These are phyloP conservation scores for Candida piceae DNA, from an alignment of 805 yeast genomes.

Conservation along the genomic window DNA sequence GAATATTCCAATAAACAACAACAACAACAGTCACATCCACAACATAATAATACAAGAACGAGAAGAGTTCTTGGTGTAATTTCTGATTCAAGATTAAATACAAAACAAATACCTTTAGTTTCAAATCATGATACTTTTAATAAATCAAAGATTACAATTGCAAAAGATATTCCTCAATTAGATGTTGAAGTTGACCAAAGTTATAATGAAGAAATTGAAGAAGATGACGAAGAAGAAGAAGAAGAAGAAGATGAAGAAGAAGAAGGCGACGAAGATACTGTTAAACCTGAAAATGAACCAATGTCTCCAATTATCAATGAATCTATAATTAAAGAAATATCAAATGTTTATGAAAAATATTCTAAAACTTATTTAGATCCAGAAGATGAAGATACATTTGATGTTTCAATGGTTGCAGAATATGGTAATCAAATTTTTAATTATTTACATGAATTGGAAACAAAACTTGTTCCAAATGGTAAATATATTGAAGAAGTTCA, in stretches of 20 bases:
- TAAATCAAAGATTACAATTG: background rate
- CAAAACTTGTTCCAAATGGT: slow-evolving; percentile 64
- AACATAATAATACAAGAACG: slow-evolving; percentile 3
- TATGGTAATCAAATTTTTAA: slow-evolving; percentile 84
- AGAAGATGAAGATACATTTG: slow-evolving; percentile 78
- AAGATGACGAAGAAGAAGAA: slow-evolving; percentile 6
- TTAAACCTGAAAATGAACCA: slow-evolving; percentile 34
- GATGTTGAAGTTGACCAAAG: slow-evolving; percentile 1
- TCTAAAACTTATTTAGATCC: slow-evolving; percentile 54
- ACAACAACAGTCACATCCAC: slow-evolving; percentile 1
- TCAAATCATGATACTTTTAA: background rate
- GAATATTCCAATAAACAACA: slow-evolving; percentile 2
- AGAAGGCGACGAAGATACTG: slow-evolving; percentile 8
- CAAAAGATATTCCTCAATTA: background rate
- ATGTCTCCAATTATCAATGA: slow-evolving; percentile 54
- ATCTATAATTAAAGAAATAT: slow-evolving; percentile 45
- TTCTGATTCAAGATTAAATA: slow-evolving; percentile 23
- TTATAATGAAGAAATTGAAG: slow-evolving; percentile 1
- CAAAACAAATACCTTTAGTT: slow-evolving; percentile 4
- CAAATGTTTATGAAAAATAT: slow-evolving; percentile 45
- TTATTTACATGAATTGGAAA: slow-evolving; percentile 68
- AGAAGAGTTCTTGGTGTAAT: slow-evolving; percentile 27
- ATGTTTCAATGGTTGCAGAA: slow-evolving; percentile 89
- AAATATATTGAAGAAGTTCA: slow-evolving; percentile 71
- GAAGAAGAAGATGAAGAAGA: slow-evolving; percentile 15